These are phyloP conservation scores for Volvox africanus DNA, from an alignment of 139 green algal genomes.

Conservation along the genomic window DNA sequence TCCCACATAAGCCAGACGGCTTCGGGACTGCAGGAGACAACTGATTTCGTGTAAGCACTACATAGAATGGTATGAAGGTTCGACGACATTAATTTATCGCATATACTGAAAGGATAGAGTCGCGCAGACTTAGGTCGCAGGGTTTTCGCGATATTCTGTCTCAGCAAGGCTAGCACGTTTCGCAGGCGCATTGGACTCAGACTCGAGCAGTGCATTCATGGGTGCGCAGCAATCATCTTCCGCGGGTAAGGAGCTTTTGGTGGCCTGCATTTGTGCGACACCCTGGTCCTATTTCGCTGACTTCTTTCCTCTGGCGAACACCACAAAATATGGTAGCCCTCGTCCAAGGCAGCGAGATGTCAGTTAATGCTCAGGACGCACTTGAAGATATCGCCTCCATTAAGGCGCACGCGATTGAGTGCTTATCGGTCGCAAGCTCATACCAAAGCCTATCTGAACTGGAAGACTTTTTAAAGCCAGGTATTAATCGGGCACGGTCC, in stretches of 20 bases:
- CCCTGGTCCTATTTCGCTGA: background rate
- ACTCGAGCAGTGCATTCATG: background rate
- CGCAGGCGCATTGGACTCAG: background rate
- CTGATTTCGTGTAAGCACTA: too few relatives aligned
- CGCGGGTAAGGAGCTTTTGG: background rate
- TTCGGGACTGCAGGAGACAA: too few relatives aligned
- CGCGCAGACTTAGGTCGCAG: background rate
- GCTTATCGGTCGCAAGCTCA: conserved; percentile 16
- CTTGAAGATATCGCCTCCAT: background rate
- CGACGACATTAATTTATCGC: too few relatives aligned
- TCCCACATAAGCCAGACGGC: too few relatives aligned
- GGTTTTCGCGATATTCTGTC: background rate
- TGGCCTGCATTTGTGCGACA: background rate
- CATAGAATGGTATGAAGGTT: too few relatives aligned
- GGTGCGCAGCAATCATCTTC: conserved; percentile 15
- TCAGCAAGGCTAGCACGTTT: background rate
- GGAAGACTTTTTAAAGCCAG: conserved; percentile 32
- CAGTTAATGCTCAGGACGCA: background rate
- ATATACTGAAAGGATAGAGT: background rate
- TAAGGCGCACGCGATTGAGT: conserved; percentile 32
- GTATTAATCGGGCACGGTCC: background rate
- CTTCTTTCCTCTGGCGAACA: background rate
- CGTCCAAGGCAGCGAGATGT: background rate
- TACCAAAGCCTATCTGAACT: conserved; percentile 31
- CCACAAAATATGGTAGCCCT: background rate